Evolutionary conservation across 257 asterid species (phyloP).

Genomic region (Solanum chaucha): DNA sequence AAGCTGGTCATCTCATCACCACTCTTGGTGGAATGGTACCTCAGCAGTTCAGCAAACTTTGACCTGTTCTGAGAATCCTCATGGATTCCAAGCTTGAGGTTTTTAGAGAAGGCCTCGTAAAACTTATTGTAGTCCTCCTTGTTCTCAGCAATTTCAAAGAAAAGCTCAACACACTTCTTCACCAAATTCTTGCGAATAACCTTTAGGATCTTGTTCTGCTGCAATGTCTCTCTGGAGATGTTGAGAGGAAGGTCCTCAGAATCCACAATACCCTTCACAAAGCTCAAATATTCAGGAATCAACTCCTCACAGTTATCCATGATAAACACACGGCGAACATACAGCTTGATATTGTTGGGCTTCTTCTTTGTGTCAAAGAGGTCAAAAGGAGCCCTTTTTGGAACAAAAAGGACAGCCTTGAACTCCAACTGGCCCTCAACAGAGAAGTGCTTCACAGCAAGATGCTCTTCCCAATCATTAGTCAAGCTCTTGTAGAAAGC

Average conservation of each 20-base stretch:
- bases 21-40: conserved; percentile 48
- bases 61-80: conserved; percentile 39
- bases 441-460: conserved; percentile 49
- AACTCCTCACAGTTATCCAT: conserved; percentile 58
- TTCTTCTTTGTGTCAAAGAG: conserved; percentile 52
- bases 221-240: conserved; percentile 43
- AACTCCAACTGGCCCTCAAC: conserved; percentile 59
- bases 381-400: conserved; percentile 56
- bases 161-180: conserved; percentile 50
- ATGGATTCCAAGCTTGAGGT: conserved; percentile 49
- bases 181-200: conserved; percentile 59
- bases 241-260: conserved; percentile 52
- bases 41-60: conserved; percentile 37
- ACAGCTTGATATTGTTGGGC: conserved; percentile 52
- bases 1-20: conserved; percentile 54
- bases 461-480: conserved; percentile 55
- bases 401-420: conserved; percentile 47
- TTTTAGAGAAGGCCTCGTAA: conserved; percentile 47
- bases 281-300: conserved; percentile 47
- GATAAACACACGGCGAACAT: conserved; percentile 49
- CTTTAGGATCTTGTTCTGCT: conserved; percentile 54
- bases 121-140: conserved; percentile 52
- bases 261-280: conserved; percentile 51
- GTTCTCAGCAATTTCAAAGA: conserved; percentile 58
- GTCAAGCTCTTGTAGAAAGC: conserved; percentile 55